These are phyloP conservation scores for Penicillium hordei DNA, from an alignment of 2,329 filamentous ascomycete genomes.

Conservation along the genomic window DNA sequence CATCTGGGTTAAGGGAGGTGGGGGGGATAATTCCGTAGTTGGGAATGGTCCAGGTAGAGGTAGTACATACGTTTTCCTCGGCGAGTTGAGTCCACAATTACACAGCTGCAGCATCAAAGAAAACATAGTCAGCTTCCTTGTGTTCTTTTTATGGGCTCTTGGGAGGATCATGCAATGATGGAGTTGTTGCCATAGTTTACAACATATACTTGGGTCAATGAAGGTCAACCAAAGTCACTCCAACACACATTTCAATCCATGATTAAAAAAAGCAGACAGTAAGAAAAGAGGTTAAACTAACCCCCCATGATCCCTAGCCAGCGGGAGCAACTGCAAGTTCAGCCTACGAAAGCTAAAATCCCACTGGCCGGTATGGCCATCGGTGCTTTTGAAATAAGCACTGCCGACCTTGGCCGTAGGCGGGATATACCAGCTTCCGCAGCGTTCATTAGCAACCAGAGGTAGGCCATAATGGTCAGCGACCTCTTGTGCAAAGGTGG, in stretches of 20 bases:
- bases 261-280: background rate
- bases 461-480: constrained; percentile 56
- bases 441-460: constrained; percentile 88
- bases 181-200: background rate
- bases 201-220: background rate
- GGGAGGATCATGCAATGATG: constrained; percentile 1
- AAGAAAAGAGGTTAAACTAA: constrained; percentile 41
- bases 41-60: background rate
- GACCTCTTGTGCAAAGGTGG: constrained; percentile 68
- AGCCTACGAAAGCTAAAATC: constrained; percentile 79
- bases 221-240: background rate
- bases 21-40: background rate
- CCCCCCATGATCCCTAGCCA: constrained; percentile 68
- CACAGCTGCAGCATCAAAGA: constrained; percentile 41
- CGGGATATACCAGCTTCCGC: constrained; percentile 90
- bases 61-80: constrained; percentile 71
- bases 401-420: constrained; percentile 65
- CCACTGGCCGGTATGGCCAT: constrained; percentile 91
- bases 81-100: constrained; percentile 90
- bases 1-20: background rate
- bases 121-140: constrained; percentile 10
- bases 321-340: constrained; percentile 75
- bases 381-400: constrained; percentile 97
- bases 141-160: background rate
- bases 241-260: background rate